Percentiles rank a stretch among this genome's conserved stretches.
phyloP scores from a whole-genome alignment of 306 rosid genomes.

The Leucaena leucocephala region DNA sequence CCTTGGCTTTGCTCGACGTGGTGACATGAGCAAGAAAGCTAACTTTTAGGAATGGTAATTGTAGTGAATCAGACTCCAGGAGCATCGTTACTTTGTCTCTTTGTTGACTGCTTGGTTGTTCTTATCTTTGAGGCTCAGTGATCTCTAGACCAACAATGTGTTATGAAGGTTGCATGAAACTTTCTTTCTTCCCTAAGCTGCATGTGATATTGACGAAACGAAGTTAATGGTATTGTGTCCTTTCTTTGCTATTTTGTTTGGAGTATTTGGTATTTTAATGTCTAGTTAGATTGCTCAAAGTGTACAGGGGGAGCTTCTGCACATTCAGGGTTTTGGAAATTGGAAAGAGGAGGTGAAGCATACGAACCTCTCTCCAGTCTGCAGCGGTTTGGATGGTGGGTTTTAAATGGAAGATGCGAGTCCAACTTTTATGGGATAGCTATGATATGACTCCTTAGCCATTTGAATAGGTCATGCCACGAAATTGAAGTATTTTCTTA shows the following conservation, averaged over 20 bases:
- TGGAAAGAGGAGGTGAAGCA: slow-evolving; percentile 2
- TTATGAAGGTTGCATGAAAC: background rate
- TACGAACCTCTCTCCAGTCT: slow-evolving; percentile 20
- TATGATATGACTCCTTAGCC: background rate
- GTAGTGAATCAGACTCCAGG: slow-evolving; percentile 5
- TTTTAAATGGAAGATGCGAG: slow-evolving; percentile 1
- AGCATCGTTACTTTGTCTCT: background rate
- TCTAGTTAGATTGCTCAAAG: slow-evolving; percentile 4
- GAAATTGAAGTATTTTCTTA: background rate
- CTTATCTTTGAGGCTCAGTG: background rate
- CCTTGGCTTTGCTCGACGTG: slow-evolving; percentile 17
- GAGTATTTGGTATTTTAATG: slow-evolving; percentile 6
- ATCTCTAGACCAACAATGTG: slow-evolving; percentile 3
- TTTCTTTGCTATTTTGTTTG: slow-evolving; percentile 18
- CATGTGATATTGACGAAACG: slow-evolving; percentile 4
- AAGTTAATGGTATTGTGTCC: background rate
- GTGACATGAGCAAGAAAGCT: slow-evolving; percentile 15
- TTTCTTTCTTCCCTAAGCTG: background rate
- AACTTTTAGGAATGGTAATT: slow-evolving; percentile 1
- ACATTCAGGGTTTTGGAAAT: background rate
- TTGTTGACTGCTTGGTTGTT: background rate
- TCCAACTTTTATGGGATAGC: background rate
- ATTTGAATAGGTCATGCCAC: background rate
- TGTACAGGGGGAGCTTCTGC: slow-evolving; percentile 3
- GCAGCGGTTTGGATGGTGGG: background rate